These are phyloP conservation scores for Magnusiomyces paraingens DNA, from an alignment of 1,139 yeast species.

Conservation along the genomic window DNA sequence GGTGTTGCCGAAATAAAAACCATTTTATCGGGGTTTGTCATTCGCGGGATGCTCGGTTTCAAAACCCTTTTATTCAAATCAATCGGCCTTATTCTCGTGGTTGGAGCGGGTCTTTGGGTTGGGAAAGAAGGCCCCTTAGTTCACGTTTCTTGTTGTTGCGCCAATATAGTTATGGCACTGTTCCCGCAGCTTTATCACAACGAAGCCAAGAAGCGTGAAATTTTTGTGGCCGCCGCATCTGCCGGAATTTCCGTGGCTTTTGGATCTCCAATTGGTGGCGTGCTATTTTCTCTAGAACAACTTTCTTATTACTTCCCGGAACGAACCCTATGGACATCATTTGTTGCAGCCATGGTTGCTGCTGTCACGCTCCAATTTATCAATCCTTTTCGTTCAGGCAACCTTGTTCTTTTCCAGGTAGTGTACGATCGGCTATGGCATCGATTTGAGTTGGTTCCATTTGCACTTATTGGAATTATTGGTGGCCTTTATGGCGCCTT, in stretches of 20 bases:
- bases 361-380: slow-evolving; percentile 58
- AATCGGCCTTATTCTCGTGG: slow-evolving; percentile 53
- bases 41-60: slow-evolving; percentile 42
- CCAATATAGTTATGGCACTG: slow-evolving; percentile 37
- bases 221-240: slow-evolving; percentile 79
- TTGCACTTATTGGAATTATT: slow-evolving; percentile 54
- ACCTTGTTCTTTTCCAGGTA: slow-evolving; percentile 57
- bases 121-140: slow-evolving; percentile 95
- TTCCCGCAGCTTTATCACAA: slow-evolving; percentile 31
- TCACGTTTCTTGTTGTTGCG: slow-evolving; percentile 73
- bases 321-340: slow-evolving; percentile 72
- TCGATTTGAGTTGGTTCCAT: slow-evolving; percentile 61
- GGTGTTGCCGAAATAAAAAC: slow-evolving; percentile 65
- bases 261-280: slow-evolving; percentile 94
- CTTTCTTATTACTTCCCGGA: slow-evolving; percentile 58
- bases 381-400: slow-evolving; percentile 53
- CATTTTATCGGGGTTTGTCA: slow-evolving; percentile 30
- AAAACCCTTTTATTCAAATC: slow-evolving; percentile 46
- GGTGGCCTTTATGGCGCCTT: slow-evolving; percentile 65
- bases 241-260: slow-evolving; percentile 93
- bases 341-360: slow-evolving; percentile 69
- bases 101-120: slow-evolving; percentile 80
- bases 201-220: slow-evolving; percentile 46
- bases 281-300: slow-evolving; percentile 73
- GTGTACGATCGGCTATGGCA: slow-evolving; percentile 71